Evolutionary conservation across 495 filamentous ascomycete genomes (phyloP), one percentile per base, ranked within the genome.

Genomic region (Neurospora sp.): DNA sequence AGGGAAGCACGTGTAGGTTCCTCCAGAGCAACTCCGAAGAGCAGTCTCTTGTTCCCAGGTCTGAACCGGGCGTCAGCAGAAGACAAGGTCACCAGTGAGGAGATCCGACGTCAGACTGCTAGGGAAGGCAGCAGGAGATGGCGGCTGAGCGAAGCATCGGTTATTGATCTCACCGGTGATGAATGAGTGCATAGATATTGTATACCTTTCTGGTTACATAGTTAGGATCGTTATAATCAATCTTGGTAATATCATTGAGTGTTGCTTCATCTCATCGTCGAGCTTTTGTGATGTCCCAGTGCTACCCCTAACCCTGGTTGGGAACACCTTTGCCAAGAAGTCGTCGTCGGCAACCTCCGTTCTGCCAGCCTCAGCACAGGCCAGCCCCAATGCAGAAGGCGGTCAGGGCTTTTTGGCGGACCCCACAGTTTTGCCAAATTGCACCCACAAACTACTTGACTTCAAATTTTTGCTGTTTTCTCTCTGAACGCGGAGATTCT

Each of bases 131-230:
- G 73, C 10, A 70, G 73, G 46, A 76, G 74, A 0, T 84, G 80
- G 80, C 78, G 82, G 35, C 41, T 66, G 54, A 84, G 83, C 70
- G 84, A 84, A 37, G 71, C 84, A 14, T 75, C 75, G 9, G 75
- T 81, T 73, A 73, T 86, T 31, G 84, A 86, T 71, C 72, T 86
- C 48, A 85, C 84, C 14, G 80, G 77, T 6, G 80, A 79, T 23
- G 79, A 83, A 72, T 82, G 37, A 74, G 39, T 71, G 2, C 16
- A 20, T 41, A 38, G 59, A 39, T 27, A 40, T 9, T 66, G 27
- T 66, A 35, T 35, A 18, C 27, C 6, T 66, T 27, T 35, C 54
- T 62, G 54, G 27, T 4, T 18, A 62, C 27, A 62, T 62, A 62
- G 2, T 18, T 18, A 66, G 27, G 14, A 66, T 31, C 0, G 27